Evolutionary conservation across 768 basidiomycete genomes (phyloP).

Genomic region (Clavulina sp.): DNA sequence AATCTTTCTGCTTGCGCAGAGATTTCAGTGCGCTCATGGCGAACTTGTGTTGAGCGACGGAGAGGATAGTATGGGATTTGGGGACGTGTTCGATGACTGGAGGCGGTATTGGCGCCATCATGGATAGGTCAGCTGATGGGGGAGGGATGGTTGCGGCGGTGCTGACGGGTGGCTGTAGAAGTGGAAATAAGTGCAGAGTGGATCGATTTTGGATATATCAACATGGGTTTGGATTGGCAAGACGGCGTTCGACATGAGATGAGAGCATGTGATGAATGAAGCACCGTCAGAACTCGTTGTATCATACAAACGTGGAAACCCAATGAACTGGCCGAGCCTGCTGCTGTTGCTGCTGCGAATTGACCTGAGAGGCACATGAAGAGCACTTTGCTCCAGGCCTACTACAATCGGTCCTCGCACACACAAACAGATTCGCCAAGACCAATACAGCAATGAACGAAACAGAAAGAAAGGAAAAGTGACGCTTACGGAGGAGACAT

Average conservation of each 20-base stretch:
- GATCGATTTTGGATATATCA: neutral
- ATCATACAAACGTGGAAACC: neutral
- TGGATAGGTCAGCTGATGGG: no score
- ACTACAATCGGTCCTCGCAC: no score
- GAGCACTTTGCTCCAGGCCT: no score
- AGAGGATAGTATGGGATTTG: conserved; percentile 26
- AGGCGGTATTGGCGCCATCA: neutral
- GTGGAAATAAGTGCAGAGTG: no score
- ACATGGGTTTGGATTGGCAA: neutral
- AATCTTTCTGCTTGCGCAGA: conserved; percentile 76
- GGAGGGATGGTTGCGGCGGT: no score
- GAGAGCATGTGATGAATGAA: neutral
- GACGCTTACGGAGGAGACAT: conserved; percentile 1
- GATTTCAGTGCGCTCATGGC: conserved; percentile 57
- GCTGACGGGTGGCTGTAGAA: no score
- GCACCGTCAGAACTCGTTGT: neutral
- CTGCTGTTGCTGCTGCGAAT: no score
- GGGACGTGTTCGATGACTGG: neutral
- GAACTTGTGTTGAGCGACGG: conserved; percentile 59
- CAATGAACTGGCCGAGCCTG: no score
- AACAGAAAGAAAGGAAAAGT: neutral
- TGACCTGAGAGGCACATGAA: no score
- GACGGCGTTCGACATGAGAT: neutral
- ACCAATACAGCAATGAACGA: neutral
- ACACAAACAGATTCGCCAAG: no score